phyloP scores from a whole-genome alignment of 805 yeast species.

The Wickerhamomyces alni region DNA sequence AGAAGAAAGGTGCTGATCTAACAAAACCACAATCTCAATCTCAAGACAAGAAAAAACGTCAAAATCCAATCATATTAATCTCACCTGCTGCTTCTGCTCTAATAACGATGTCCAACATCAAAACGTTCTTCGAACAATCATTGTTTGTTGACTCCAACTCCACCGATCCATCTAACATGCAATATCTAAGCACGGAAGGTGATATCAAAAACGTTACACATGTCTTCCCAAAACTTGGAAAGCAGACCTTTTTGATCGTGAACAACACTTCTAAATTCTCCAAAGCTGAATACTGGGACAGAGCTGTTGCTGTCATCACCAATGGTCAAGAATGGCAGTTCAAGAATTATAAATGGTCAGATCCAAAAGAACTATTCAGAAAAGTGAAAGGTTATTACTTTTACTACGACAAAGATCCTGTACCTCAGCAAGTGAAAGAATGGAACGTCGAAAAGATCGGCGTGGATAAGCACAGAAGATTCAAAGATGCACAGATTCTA shows the following conservation, averaged over 20 bases:
- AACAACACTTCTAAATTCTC: constrained; percentile 82
- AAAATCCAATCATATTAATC: constrained; percentile 67
- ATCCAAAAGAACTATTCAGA: constrained; percentile 77
- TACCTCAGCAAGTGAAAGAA: constrained; percentile 67
- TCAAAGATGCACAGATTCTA: constrained; percentile 82
- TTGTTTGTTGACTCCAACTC: constrained; percentile 48
- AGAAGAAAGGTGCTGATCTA: constrained; percentile 17
- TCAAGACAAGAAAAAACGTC: constrained; percentile 22
- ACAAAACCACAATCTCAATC: constrained; percentile 15
- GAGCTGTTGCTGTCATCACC: constrained; percentile 92
- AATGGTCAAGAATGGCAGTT: constrained; percentile 99
- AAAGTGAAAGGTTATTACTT: constrained; percentile 79
- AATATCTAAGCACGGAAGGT: constrained; percentile 25
- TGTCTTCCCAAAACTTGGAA: constrained; percentile 50
- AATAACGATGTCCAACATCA: constrained; percentile 57
- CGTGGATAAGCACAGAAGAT: constrained; percentile 77
- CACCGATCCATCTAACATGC: constrained; percentile 26
- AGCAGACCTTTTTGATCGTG: constrained; percentile 69
- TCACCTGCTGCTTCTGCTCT: constrained; percentile 79
- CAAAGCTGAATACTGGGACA: constrained; percentile 96
- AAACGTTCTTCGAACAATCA: constrained; percentile 70
- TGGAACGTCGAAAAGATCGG: constrained; percentile 86
- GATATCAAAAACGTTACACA: constrained; percentile 48
- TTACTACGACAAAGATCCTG: constrained; percentile 68
- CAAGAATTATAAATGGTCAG: constrained; percentile 74